Percentiles rank a stretch among this genome's conserved stretches.
phyloP scores from a whole-genome alignment of 495 filamentous ascomycete species.

The Entonaema liquescens region DNA sequence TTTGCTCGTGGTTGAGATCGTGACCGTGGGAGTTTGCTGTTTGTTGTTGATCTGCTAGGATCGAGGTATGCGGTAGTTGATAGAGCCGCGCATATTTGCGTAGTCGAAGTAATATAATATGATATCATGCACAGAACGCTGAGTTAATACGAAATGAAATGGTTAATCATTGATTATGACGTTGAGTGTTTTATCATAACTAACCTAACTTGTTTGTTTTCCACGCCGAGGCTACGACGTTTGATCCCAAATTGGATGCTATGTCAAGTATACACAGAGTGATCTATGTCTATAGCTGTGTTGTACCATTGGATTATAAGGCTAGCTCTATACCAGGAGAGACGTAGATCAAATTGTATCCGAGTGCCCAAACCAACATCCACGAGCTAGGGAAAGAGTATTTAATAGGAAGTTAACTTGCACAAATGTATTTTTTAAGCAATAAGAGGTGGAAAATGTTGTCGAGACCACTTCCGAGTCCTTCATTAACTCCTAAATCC shows the following conservation, averaged over 20 bases:
- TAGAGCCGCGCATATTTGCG: background rate
- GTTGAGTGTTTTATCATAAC: background rate
- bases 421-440: too few species aligned
- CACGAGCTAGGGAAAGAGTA: too few species aligned
- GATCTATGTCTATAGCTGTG: background rate
- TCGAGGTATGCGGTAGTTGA: background rate
- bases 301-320: background rate
- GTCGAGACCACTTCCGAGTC: too few species aligned
- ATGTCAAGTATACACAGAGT: background rate
- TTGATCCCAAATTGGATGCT: background rate
- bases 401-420: too few species aligned
- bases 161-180: too few species aligned
- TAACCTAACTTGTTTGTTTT: background rate
- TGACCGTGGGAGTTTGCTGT: slow-evolving; percentile 12
- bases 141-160: background rate
- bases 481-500: too few species aligned
- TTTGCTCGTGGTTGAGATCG: slow-evolving; percentile 69
- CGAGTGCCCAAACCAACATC: too few species aligned
- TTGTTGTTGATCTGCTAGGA: background rate
- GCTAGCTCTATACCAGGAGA: too few species aligned
- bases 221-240: background rate
- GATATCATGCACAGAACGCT: background rate
- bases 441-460: too few species aligned
- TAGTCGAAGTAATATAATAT: background rate
- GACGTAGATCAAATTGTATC: too few species aligned